These are phyloP conservation scores for Cercospora citrullina DNA, from an alignment of 2,329 filamentous ascomycete genomes.

Conservation along the genomic window DNA sequence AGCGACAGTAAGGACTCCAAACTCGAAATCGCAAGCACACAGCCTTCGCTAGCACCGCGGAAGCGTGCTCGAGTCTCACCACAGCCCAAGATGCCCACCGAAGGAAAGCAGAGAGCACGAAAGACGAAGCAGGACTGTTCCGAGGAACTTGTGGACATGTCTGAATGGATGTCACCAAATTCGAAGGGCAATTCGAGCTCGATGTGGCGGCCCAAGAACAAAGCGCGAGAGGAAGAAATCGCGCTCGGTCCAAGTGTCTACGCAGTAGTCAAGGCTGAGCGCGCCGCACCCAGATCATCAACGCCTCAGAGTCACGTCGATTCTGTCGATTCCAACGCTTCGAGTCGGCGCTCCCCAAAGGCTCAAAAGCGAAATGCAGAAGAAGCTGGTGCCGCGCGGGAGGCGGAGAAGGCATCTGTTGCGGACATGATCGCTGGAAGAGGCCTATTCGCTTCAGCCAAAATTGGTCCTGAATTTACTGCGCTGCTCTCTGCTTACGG, in stretches of 20 bases:
- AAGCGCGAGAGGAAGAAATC: not conserved
- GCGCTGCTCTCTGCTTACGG: not conserved
- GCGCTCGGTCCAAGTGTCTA: not conserved
- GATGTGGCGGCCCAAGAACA: conserved; percentile 5
- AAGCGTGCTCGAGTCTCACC: not conserved
- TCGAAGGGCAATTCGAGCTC: not conserved
- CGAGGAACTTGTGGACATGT: not conserved
- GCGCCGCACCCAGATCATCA: not conserved
- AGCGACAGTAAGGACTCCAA: not conserved
- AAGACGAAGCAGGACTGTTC: not conserved
- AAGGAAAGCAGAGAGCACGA: not conserved
- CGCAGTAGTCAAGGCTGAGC: not conserved
- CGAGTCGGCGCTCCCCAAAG: not conserved
- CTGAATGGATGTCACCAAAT: not conserved
- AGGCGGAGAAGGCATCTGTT: not conserved
- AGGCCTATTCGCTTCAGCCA: not conserved
- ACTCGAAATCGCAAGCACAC: not conserved
- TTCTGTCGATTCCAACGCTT: not conserved
- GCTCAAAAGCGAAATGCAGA: not conserved
- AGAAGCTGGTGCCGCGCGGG: not conserved
- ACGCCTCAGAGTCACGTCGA: not conserved
- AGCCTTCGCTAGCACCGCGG: not conserved
- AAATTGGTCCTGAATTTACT: not conserved
- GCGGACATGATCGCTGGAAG: not conserved
- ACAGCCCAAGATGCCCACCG: not conserved